Conservation (phyloP, 306 rosid species). For the Cicer yamashitae region DNA sequence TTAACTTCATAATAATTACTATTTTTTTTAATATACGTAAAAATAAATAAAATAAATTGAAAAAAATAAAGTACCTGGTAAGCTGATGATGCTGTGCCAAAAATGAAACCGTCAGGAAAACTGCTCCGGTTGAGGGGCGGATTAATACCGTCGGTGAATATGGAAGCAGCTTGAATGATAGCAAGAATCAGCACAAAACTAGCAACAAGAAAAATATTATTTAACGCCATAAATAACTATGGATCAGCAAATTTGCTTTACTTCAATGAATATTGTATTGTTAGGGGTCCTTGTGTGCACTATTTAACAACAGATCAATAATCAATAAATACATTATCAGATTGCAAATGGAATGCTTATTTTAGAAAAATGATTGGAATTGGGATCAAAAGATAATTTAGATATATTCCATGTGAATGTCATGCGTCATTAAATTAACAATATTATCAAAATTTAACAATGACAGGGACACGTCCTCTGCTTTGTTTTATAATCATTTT, state of each 20-base stretch:
- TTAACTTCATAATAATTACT: no score
- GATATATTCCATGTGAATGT: neutral
- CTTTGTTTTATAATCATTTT: no score
- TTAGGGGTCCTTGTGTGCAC: neutral
- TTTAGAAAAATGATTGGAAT: neutral
- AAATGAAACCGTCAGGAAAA: slow-evolving; percentile 48
- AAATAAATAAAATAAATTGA: neutral
- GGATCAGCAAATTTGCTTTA: neutral
- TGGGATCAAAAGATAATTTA: neutral
- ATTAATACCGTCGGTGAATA: neutral
- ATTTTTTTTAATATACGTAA: no score
- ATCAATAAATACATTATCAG: slow-evolving; percentile 8
- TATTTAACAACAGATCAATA: slow-evolving; percentile 2
- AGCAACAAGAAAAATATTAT: neutral
- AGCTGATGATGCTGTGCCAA: slow-evolving; percentile 46
- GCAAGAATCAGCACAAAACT: neutral
- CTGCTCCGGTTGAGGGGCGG: slow-evolving; percentile 23
- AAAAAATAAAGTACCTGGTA: slow-evolving; percentile 38
- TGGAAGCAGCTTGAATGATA: slow-evolving; percentile 4
- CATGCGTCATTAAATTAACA: neutral
- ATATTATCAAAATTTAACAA: neutral
- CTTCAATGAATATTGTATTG: neutral
- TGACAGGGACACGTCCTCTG: neutral
- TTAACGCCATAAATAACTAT: slow-evolving; percentile 22
- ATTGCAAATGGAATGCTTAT: no score